Evolutionary conservation across 257 asterid species (phyloP).

Genomic region (Eustoma russellianum): DNA sequence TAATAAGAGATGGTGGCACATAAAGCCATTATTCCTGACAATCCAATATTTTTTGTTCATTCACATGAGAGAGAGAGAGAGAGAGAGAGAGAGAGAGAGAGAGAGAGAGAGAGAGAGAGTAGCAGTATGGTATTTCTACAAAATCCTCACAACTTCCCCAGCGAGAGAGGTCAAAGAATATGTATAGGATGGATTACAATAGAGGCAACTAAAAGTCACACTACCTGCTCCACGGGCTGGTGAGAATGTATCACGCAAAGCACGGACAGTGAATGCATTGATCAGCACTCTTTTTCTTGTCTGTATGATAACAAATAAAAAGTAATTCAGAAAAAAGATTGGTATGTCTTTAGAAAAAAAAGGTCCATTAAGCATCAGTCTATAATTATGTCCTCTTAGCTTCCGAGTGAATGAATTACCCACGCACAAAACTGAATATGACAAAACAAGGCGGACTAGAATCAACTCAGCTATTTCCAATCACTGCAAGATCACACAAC

Average conservation of each 20-base stretch:
- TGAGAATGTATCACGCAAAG: conserved; percentile 91
- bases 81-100: too few species aligned
- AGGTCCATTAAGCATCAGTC: background rate
- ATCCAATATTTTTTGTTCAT: conserved; percentile 10
- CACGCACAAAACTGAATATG: background rate
- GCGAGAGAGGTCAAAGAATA: background rate
- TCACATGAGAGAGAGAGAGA: too few species aligned
- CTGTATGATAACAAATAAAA: conserved; percentile 36
- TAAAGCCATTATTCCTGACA: conserved; percentile 89
- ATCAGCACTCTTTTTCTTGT: conserved; percentile 92
- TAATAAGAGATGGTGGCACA: conserved; percentile 89
- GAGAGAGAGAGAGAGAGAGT: too few species aligned
- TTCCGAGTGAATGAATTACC: background rate
- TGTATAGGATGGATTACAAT: background rate
- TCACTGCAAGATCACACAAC: background rate
- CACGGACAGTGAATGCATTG: conserved; percentile 96
- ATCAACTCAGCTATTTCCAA: background rate
- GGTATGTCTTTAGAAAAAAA: too few species aligned
- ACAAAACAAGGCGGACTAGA: background rate
- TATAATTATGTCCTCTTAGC: conserved; percentile 1
- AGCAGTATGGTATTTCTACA: background rate
- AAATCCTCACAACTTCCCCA: too few species aligned
- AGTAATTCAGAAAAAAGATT: background rate
- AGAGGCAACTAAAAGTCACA: background rate
- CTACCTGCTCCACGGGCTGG: conserved; percentile 99